phyloP scores from a whole-genome alignment of 116 monocot species.

The Cymodocea nodosa region DNA sequence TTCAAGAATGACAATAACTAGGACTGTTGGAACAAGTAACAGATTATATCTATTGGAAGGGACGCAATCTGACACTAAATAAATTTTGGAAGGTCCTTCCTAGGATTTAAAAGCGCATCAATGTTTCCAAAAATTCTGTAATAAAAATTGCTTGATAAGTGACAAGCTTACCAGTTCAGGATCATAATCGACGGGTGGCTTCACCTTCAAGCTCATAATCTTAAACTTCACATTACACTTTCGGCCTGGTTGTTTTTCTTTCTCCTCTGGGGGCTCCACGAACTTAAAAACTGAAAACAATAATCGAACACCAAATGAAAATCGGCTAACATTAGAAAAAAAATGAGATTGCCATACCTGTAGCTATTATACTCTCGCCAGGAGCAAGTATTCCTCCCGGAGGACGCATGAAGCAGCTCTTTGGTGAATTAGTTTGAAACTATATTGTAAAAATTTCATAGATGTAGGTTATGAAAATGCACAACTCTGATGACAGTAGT shows the following conservation, averaged over 20 bases:
- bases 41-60: too few relatives aligned
- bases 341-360: conserved; percentile 19
- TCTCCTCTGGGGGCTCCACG: conserved; percentile 66
- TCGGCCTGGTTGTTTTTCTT: conserved; percentile 48
- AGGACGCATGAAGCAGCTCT: conserved; percentile 76
- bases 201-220: conserved; percentile 63
- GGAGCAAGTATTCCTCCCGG: conserved; percentile 52
- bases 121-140: too few relatives aligned
- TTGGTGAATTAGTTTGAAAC: conserved; percentile 83
- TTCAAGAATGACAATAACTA: too few relatives aligned
- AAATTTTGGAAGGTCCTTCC: too few relatives aligned
- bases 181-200: conserved; percentile 58
- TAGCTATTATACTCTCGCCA: conserved; percentile 54
- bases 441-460: conserved; percentile 1
- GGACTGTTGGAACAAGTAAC: too few relatives aligned
- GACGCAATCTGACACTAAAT: too few relatives aligned
- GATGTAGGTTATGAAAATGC: too few relatives aligned
- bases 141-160: too few relatives aligned
- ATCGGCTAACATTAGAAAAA: not conserved
- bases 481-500: too few relatives aligned
- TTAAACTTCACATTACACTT: conserved; percentile 73
- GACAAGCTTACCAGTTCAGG: conserved; percentile 52
- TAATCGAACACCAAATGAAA: too few relatives aligned
- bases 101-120: too few relatives aligned
- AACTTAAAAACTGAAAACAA: conserved; percentile 53